These are phyloP conservation scores for Fusarium fujikuroi DNA, from an alignment of 2,329 filamentous ascomycete genomes.

Conservation along the genomic window DNA sequence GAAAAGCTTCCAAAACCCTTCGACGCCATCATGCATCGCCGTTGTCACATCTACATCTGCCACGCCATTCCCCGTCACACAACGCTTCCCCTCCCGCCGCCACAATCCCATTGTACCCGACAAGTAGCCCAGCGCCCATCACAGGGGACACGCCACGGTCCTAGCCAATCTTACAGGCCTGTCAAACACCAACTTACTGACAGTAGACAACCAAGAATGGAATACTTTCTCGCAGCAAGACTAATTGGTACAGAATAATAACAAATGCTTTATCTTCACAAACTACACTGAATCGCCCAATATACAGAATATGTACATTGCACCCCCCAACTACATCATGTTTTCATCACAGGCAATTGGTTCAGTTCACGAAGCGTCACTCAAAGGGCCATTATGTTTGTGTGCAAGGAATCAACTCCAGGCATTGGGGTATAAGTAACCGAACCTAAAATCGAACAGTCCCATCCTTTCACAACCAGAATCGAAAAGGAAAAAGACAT, in stretches of 20 bases:
- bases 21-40: conserved; percentile 33
- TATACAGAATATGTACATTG: not conserved
- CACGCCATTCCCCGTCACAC: conserved; percentile 12
- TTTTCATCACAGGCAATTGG: not conserved
- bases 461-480: conserved; percentile 27
- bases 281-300: no score
- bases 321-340: not conserved
- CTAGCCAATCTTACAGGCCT: conserved; percentile 4
- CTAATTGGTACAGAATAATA: not conserved
- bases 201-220: not conserved
- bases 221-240: not conserved
- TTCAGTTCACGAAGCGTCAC: not conserved
- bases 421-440: conserved; percentile 47
- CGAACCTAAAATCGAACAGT: conserved; percentile 41
- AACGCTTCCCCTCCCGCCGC: conserved; percentile 12
- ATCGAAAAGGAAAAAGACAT: conserved; percentile 20
- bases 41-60: conserved; percentile 19
- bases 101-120: conserved; percentile 11
- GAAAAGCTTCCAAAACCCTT: conserved; percentile 13
- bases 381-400: not conserved
- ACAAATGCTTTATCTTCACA: not conserved
- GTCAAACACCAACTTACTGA: not conserved
- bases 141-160: not conserved
- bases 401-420: conserved; percentile 40
- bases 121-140: not conserved